A percentile compares a stretch with the other conserved stretches of the same genome.
Evolutionary conservation across 768 basidiomycete genomes (phyloP).

Genomic region (Trametes coccinea): DNA sequence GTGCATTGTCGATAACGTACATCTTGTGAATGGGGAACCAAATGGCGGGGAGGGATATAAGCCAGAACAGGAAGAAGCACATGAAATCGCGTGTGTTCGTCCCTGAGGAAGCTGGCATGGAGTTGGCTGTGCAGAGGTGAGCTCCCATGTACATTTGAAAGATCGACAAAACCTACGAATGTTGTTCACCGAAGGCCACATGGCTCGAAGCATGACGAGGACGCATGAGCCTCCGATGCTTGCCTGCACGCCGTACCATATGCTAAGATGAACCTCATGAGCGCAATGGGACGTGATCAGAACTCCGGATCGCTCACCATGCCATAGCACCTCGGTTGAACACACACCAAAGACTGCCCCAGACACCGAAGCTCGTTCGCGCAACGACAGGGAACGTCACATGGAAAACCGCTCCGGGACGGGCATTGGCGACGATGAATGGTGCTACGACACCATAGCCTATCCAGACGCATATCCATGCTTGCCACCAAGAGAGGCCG

Average conservation of each 20-base stretch:
- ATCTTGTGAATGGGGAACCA: slow-evolving; percentile 85
- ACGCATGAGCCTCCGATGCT: slow-evolving; percentile 84
- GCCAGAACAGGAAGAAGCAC: slow-evolving; percentile 87
- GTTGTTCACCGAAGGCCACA: slow-evolving; percentile 72
- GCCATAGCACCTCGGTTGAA: slow-evolving; percentile 76
- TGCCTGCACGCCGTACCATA: slow-evolving; percentile 80
- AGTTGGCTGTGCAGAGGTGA: slow-evolving; percentile 50
- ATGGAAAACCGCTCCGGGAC: slow-evolving; percentile 76
- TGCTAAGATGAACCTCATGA: slow-evolving; percentile 36
- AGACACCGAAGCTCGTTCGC: slow-evolving; percentile 76
- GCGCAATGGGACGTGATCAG: not conserved
- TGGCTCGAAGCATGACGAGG: slow-evolving; percentile 69
- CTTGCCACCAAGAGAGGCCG: slow-evolving; percentile 81
- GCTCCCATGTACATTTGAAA: slow-evolving; percentile 6
- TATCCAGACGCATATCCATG: slow-evolving; percentile 79
- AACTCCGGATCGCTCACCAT: slow-evolving; percentile 46
- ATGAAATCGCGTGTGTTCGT: slow-evolving; percentile 75
- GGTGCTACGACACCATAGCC: slow-evolving; percentile 46
- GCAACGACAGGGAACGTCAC: slow-evolving; percentile 76
- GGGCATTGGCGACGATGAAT: slow-evolving; percentile 76
- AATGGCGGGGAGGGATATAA: slow-evolving; percentile 74
- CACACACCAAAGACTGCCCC: slow-evolving; percentile 76
- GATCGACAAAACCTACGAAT: slow-evolving; percentile 48
- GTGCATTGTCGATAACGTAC: slow-evolving; percentile 40
- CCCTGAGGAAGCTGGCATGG: slow-evolving; percentile 70